Conservation (phyloP, 2,329 filamentous ascomycete species). For the Hawksworthiomyces lignivorus region DNA sequence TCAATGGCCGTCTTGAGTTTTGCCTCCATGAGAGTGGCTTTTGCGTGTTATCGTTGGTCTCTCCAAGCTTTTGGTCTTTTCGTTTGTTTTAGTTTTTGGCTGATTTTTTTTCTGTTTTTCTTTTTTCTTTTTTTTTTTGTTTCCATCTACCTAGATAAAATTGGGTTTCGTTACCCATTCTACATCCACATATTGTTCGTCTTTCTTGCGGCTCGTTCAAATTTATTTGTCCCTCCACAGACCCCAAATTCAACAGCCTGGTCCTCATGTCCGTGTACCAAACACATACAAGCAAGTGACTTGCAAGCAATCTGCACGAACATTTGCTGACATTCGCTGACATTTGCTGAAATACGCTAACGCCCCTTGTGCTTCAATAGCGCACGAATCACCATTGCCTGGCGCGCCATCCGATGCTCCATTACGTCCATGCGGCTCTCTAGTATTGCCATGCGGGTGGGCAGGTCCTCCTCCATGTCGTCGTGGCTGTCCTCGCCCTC, state of each 20-base stretch:
- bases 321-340: too few species aligned
- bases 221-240: neutral
- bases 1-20: neutral
- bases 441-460: neutral
- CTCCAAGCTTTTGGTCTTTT: too few species aligned
- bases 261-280: too few species aligned
- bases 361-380: neutral
- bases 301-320: neutral
- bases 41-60: neutral
- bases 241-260: neutral
- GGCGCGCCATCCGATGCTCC: conserved; percentile 3
- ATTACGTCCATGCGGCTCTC: conserved; percentile 4
- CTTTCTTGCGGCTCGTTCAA: too few species aligned
- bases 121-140: too few species aligned
- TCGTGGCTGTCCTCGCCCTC: neutral
- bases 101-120: too few species aligned
- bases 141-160: too few species aligned
- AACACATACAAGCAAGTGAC: neutral
- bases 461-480: neutral
- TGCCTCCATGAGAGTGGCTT: neutral
- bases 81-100: too few species aligned
- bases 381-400: conserved; percentile 2
- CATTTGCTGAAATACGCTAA: neutral
- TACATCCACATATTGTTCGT: too few species aligned
- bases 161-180: too few species aligned